A percentile compares a stretch with the other conserved stretches of the same genome.
Evolutionary conservation across 176 grass and related monocot genomes (phyloP).

Genomic region (Paspalum vaginatum): DNA sequence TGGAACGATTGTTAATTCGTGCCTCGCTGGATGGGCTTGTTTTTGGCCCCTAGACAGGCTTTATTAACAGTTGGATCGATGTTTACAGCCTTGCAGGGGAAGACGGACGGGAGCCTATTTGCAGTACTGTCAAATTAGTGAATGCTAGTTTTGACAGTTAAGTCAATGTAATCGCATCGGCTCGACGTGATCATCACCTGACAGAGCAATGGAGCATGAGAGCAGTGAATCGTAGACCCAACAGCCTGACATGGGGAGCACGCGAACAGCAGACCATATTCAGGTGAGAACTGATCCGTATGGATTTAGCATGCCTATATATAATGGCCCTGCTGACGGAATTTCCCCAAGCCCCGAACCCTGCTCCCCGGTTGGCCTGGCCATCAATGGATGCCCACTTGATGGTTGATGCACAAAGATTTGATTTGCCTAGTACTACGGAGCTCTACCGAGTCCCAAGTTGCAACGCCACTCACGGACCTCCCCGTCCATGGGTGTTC

Average conservation of each 20-base stretch:
- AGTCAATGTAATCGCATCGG: background rate
- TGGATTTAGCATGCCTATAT: no score
- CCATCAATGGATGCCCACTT: no score
- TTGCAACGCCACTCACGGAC: no score
- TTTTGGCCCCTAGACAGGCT: background rate
- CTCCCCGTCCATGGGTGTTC: no score
- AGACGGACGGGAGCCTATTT: background rate
- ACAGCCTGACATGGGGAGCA: background rate
- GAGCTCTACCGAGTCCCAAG: no score
- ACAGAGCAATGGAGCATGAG: background rate
- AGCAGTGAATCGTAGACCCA: background rate
- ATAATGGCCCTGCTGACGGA: no score
- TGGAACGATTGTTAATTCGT: background rate
- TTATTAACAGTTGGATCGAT: conserved; percentile 18
- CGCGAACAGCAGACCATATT: no score
- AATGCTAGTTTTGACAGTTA: background rate
- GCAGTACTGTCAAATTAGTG: background rate
- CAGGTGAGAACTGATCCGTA: no score
- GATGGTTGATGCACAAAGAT: no score
- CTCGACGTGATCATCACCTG: background rate
- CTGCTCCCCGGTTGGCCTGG: no score
- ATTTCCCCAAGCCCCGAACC: no score
- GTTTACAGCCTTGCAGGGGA: background rate
- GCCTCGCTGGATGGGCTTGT: conserved; percentile 13
- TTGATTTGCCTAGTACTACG: no score